Evolutionary conservation across 768 basidiomycete genomes (phyloP).

Genomic region (Cystobasidiopsis lactophilus): DNA sequence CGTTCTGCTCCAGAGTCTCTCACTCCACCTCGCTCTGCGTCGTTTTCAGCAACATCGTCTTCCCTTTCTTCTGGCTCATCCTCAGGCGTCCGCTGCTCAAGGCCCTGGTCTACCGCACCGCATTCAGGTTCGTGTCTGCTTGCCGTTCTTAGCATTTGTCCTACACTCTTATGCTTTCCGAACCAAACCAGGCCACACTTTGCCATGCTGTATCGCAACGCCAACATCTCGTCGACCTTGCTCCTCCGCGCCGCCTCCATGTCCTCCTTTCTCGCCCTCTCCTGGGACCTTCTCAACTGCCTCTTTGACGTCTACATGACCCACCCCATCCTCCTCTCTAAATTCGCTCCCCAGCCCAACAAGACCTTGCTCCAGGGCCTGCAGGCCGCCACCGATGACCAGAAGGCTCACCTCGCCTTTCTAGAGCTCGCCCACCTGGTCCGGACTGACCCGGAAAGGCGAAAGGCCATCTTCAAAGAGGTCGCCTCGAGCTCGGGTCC

Average conservation of each 20-base stretch:
- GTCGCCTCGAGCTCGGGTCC: not conserved
- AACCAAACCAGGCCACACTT: not conserved
- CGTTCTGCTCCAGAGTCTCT: not conserved
- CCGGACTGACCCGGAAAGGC: conserved; percentile 1
- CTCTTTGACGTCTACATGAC: not conserved
- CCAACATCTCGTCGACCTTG: not conserved
- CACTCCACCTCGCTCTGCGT: not conserved
- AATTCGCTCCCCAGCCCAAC: conserved; percentile 10
- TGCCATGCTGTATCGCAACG: not conserved
- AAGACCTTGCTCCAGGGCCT: conserved; percentile 12
- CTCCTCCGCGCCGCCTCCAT: not conserved
- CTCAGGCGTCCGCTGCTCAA: not conserved
- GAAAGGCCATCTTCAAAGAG: conserved; percentile 15
- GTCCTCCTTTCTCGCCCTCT: not conserved
- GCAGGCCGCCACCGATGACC: not conserved
- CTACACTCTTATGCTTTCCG: not conserved
- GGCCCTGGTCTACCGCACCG: not conserved
- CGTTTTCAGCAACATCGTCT: not conserved
- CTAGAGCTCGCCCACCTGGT: conserved; percentile 13
- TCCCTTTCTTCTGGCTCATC: not conserved
- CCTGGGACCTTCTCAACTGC: not conserved
- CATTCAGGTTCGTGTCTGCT: not conserved
- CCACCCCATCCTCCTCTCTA: conserved; percentile 13
- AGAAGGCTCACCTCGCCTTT: conserved; percentile 10
- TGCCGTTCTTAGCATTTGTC: too few relatives aligned